Evolutionary conservation across 345 rosid genomes (phyloP), one percentile per base, ranked within the genome.

Genomic region (Populus davidiana): DNA sequence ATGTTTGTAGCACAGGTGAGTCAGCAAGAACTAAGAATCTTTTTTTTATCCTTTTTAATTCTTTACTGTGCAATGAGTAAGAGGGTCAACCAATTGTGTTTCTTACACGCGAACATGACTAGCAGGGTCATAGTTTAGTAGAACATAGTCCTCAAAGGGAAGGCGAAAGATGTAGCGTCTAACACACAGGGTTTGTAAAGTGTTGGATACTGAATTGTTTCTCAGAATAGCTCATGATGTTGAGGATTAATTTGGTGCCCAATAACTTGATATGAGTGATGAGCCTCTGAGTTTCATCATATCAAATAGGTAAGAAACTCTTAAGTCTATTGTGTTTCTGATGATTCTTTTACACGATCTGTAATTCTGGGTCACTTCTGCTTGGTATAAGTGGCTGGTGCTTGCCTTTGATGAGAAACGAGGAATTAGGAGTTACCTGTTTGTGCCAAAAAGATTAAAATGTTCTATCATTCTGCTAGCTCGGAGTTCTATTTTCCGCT

Each of bases 1-100:
- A 72, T 88, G 85, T 90, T 92, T 79, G 87, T 86, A 0, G 84
- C 94, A 77, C 89, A 89, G 93, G 98, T 92, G 50, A 70, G 77
- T 61, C 11, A 23, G 33, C 69, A 54, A 29, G 2, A 49, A 50
- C 56, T 1, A 50, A 50, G 56, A 50, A 16, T 50, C 56, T 50
- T 5, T 50, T 50, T 0, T 50, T 50, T 47, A 0, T 39, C 10
- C 43, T 39, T 39, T 44, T 9, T 12, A 9, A 50, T 1, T 50
- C 2, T 50, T 14, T 50, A 17, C 56, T 5, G 56, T 50, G 56
- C 20, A 1, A 17, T 50, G 56, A 50, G 56, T 16, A 50, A 17
- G 8, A 50, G 56, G 2, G n/a, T 50, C 56, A 16, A 50, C 56
- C 20, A 17, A 16, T 50, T 14, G 20, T 50, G 20, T 1, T 17